Evolutionary conservation across 352 stramenopile species (phyloP).

Genomic region (Phytophthora uliginosa): DNA sequence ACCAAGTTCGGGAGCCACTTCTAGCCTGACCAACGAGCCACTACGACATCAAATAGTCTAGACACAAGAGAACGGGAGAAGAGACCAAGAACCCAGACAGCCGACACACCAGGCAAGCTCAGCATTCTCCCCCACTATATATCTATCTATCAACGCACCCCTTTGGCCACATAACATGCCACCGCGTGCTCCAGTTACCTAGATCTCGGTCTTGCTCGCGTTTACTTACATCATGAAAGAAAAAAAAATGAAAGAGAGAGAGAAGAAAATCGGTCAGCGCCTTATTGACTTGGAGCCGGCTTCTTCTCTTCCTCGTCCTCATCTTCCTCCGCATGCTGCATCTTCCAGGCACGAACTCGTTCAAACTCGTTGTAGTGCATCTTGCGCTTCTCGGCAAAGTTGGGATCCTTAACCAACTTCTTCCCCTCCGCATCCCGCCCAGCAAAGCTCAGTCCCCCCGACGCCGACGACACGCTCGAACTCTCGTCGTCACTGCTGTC

Average conservation of each 20-base stretch:
- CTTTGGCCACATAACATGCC: slow-evolving; percentile 3
- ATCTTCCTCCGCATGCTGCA: slow-evolving; percentile 58
- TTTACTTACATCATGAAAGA: background rate
- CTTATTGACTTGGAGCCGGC: slow-evolving; percentile 8
- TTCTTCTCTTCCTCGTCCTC: slow-evolving; percentile 43
- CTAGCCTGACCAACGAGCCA: slow-evolving; percentile 29
- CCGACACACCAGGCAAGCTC: slow-evolving; percentile 9
- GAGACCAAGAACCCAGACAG: background rate
- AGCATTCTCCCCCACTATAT: slow-evolving; percentile 25
- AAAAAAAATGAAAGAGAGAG: background rate
- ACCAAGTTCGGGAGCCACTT: slow-evolving; percentile 86
- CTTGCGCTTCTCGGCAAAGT: slow-evolving; percentile 83
- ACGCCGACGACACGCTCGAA: slow-evolving; percentile 14
- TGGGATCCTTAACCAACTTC: slow-evolving; percentile 73
- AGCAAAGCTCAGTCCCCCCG: slow-evolving; percentile 39
- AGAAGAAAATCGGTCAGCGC: background rate
- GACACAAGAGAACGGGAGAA: background rate
- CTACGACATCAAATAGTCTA: slow-evolving; percentile 20
- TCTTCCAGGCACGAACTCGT: slow-evolving; percentile 71
- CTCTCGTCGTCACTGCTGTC: slow-evolving; percentile 64
- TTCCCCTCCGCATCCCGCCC: slow-evolving; percentile 64
- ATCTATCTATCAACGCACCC: slow-evolving; percentile 32
- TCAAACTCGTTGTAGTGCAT: slow-evolving; percentile 90
- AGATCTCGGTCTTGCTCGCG: slow-evolving; percentile 6
- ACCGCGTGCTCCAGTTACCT: slow-evolving; percentile 12